These are phyloP conservation scores for Phytophthora multivora DNA, from an alignment of 352 stramenopile species.

Conservation along the genomic window DNA sequence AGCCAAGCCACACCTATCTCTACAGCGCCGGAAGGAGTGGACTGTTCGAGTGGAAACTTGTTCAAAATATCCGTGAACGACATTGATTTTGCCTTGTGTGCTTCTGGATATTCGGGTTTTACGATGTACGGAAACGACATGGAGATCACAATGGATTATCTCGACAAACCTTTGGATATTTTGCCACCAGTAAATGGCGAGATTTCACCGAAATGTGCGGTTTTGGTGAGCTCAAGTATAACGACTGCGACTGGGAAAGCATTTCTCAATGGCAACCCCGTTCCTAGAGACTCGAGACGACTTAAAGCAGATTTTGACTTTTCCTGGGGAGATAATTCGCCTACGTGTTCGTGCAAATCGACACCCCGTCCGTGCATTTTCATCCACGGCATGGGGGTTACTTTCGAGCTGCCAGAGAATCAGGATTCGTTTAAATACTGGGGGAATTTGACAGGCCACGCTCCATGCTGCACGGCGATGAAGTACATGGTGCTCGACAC, in stretches of 20 bases:
- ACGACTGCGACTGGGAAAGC: conserved; percentile 1
- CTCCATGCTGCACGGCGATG: conserved; percentile 21
- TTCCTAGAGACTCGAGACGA: neutral
- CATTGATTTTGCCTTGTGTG: conserved; percentile 11
- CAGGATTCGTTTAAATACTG: conserved; percentile 11
- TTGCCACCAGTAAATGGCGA: neutral
- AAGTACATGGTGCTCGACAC: conserved; percentile 43
- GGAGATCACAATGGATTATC: conserved; percentile 12
- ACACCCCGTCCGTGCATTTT: conserved; percentile 20
- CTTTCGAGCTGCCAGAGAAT: conserved; percentile 5
- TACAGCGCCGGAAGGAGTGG: neutral
- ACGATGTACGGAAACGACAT: conserved; percentile 17
- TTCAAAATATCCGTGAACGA: conserved; percentile 7
- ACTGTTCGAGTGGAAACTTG: neutral
- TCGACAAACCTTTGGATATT: conserved; percentile 1
- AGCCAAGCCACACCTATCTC: neutral
- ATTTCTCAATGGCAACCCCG: neutral
- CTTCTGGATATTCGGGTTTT: neutral
- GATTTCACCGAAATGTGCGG: neutral
- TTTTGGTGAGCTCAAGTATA: neutral
- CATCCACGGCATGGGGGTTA: conserved; percentile 16
- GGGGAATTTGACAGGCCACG: conserved; percentile 19
- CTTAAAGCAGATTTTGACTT: conserved; percentile 12
- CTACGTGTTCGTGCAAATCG: conserved; percentile 9
- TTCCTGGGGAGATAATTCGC: conserved; percentile 6